These are phyloP conservation scores for Coemansia sp. DNA, from an alignment of 192 early-diverging fungal species.

Conservation along the genomic window DNA sequence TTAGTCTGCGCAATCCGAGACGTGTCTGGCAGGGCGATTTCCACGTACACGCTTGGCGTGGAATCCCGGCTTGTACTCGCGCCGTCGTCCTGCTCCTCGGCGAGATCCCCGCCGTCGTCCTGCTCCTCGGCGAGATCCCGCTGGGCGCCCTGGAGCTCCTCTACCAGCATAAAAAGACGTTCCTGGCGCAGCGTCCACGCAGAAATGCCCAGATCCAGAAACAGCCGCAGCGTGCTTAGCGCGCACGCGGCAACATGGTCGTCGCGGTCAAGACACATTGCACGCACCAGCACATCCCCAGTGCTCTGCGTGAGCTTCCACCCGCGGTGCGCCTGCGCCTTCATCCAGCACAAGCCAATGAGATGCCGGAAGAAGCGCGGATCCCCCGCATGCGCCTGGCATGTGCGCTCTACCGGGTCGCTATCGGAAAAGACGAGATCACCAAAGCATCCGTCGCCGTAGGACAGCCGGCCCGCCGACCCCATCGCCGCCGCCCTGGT, in stretches of 20 bases:
- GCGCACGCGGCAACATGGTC: neutral
- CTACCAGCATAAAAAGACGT: neutral
- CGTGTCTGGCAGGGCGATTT: neutral
- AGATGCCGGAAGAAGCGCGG: slow-evolving; percentile 3
- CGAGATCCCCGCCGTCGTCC: neutral
- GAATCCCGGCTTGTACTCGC: neutral
- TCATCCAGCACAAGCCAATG: slow-evolving; percentile 9
- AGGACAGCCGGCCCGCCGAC: neutral
- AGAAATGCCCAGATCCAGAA: slow-evolving; percentile 10
- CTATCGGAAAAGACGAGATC: neutral
- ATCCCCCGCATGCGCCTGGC: neutral
- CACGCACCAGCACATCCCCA: slow-evolving; percentile 12
- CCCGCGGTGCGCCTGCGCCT: slow-evolving; percentile 5
- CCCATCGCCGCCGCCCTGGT: neutral
- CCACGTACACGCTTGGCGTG: slow-evolving; percentile 1
- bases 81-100: neutral
- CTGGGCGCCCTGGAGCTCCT: slow-evolving; percentile 12
- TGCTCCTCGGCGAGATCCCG: neutral
- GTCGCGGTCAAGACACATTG: slow-evolving; percentile 3
- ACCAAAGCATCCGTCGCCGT: neutral
- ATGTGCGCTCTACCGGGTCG: slow-evolving; percentile 16
- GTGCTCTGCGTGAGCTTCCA: slow-evolving; percentile 24
- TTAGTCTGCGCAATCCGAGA: neutral
- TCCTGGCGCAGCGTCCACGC: slow-evolving; percentile 7
- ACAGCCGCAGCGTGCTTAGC: slow-evolving; percentile 2